A percentile compares a stretch with the other conserved stretches of the same genome.
phyloP scores from a whole-genome alignment of 768 basidiomycete genomes.

The Russula emetica region DNA sequence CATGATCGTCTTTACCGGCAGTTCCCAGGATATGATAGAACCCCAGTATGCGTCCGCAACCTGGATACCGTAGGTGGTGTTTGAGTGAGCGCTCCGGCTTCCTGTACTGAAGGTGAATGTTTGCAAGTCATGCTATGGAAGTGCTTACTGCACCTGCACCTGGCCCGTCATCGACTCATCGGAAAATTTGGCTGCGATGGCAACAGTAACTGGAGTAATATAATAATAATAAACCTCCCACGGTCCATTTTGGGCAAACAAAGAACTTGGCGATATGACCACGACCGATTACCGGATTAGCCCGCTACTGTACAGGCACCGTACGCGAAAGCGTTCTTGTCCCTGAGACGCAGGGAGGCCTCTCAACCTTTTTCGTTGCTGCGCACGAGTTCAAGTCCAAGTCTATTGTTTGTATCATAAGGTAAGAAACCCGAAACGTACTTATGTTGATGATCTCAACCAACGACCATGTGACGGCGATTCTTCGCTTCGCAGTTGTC shows the following conservation, averaged over 20 bases:
- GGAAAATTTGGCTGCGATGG: not conserved
- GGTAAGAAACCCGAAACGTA: not conserved
- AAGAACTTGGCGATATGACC: not conserved
- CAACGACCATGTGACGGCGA: not conserved
- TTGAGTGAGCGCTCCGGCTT: not conserved
- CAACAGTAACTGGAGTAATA: not conserved
- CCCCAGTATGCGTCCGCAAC: not conserved
- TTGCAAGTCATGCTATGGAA: not conserved
- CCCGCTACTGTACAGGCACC: too few species aligned
- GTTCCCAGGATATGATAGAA: not conserved
- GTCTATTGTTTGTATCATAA: not conserved
- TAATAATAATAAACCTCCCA: not conserved
- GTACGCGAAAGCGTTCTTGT: not conserved
- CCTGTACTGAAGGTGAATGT: not conserved
- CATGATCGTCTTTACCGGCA: not conserved
- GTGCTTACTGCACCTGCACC: too few species aligned
- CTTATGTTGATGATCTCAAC: not conserved
- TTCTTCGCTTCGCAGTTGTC: slow-evolving; percentile 1
- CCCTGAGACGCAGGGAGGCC: slow-evolving; percentile 9
- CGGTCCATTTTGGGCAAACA: not conserved
- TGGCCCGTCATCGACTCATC: too few species aligned
- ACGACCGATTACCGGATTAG: too few species aligned
- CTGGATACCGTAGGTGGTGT: not conserved
- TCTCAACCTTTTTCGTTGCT: not conserved
- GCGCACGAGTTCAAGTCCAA: not conserved